A percentile compares a stretch with the other conserved stretches of the same genome.
Conservation (phyloP, 768 basidiomycete species). For the Boletellus emodensis region DNA sequence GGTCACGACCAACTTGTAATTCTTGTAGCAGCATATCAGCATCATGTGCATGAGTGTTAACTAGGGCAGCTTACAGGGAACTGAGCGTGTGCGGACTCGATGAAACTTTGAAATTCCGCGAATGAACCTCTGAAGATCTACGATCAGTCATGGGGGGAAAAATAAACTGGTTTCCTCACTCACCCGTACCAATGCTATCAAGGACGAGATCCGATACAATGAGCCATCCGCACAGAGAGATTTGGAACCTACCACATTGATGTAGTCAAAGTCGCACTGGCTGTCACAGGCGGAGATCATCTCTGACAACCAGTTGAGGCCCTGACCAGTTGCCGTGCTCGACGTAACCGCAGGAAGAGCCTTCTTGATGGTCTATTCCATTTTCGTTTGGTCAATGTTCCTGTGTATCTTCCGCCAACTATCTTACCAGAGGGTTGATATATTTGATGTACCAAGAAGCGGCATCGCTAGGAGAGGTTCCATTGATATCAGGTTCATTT, state of each 20-base stretch:
- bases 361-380: conserved; percentile 33
- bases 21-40: conserved; percentile 12
- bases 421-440: conserved; percentile 34
- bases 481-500: conserved; percentile 35
- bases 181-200: conserved; percentile 31
- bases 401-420: not conserved
- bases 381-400: not conserved
- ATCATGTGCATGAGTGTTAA: not conserved
- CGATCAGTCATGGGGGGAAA: not conserved
- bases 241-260: conserved; percentile 28
- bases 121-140: conserved; percentile 21
- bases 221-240: not conserved
- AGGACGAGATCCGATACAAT: not conserved
- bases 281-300: conserved; percentile 35
- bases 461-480: conserved; percentile 27
- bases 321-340: conserved; percentile 29
- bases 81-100: conserved; percentile 23
- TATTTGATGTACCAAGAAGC: conserved; percentile 36
- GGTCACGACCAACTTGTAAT: conserved; percentile 26
- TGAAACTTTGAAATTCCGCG: conserved; percentile 25
- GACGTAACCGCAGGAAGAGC: conserved; percentile 37
- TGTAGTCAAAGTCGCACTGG: conserved; percentile 34
- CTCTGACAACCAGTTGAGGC: conserved; percentile 34
- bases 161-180: not conserved
- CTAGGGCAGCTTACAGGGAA: conserved; percentile 24